phyloP scores from a whole-genome alignment of 2,329 filamentous ascomycete genomes.

The Aureobasidium uvarum region DNA sequence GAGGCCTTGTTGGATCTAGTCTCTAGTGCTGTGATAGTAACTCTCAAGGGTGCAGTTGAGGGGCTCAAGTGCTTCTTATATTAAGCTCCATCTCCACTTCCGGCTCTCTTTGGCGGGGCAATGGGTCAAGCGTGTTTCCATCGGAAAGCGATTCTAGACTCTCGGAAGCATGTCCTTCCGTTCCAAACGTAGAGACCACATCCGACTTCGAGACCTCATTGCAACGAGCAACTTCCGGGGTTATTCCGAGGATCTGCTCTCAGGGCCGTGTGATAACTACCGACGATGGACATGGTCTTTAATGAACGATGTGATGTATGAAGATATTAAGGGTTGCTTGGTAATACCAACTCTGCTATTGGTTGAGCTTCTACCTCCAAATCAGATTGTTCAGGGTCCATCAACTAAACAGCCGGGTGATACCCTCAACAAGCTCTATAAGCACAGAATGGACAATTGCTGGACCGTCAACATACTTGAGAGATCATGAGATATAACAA shows the following conservation, averaged over 20 bases:
- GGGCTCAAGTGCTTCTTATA: conserved; percentile 10
- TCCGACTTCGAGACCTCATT: neutral
- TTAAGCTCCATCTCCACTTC: neutral
- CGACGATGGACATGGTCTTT: no score
- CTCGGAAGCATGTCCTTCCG: neutral
- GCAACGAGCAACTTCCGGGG: neutral
- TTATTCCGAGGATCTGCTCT: neutral
- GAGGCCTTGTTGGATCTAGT: neutral
- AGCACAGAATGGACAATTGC: neutral
- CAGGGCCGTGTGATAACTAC: neutral
- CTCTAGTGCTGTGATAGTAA: no score
- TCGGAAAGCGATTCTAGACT: neutral
- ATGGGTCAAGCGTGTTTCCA: neutral
- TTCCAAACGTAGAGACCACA: neutral
- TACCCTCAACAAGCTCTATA: neutral
- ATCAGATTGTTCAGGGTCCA: neutral
- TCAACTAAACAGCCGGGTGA: neutral
- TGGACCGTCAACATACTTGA: neutral
- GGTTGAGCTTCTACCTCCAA: neutral
- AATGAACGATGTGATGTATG: neutral
- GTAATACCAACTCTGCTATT: neutral
- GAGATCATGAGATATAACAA: no score
- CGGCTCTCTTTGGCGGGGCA: neutral
- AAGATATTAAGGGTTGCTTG: neutral
- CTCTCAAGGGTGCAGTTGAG: neutral